phyloP scores from a whole-genome alignment of 2,329 filamentous ascomycete genomes.

The Alternaria incomplexa region DNA sequence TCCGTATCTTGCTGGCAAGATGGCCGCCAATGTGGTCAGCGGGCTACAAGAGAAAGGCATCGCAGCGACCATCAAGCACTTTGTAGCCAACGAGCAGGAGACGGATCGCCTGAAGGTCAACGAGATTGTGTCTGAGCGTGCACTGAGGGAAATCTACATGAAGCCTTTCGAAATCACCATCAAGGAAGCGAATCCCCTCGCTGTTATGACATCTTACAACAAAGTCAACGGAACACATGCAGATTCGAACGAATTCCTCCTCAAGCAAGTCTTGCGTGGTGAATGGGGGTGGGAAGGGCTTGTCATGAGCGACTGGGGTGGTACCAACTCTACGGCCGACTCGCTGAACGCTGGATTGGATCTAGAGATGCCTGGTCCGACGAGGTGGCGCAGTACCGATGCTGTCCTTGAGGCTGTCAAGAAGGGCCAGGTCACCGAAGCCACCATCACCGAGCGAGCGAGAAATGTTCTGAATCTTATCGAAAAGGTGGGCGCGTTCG shows the following conservation, averaged over 20 bases:
- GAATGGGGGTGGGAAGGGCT: constrained; percentile 77
- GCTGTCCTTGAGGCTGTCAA: constrained; percentile 56
- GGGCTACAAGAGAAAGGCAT: constrained; percentile 71
- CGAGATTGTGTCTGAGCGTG: constrained; percentile 61
- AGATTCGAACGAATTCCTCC: constrained; percentile 67
- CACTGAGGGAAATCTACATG: constrained; percentile 61
- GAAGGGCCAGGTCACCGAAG: constrained; percentile 57
- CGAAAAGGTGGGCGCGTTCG: constrained; percentile 67
- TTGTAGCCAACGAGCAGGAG: constrained; percentile 70
- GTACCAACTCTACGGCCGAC: constrained; percentile 45
- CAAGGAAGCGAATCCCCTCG: constrained; percentile 69
- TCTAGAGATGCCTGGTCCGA: constrained; percentile 53
- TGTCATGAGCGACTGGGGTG: constrained; percentile 69
- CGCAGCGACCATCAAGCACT: constrained; percentile 76
- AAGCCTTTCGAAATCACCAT: constrained; percentile 73
- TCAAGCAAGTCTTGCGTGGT: constrained; percentile 71
- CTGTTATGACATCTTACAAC: constrained; percentile 77
- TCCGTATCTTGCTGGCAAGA: constrained; percentile 69
- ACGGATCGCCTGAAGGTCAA: constrained; percentile 68
- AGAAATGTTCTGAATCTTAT: constrained; percentile 65
- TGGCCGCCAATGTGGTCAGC: constrained; percentile 65
- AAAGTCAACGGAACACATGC: constrained; percentile 74
- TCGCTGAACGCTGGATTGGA: constrained; percentile 46
- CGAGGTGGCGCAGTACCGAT: constrained; percentile 73
- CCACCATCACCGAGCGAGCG: constrained; percentile 38